Evolutionary conservation across 331 rosid genomes (phyloP).

Genomic region (Acacia concinna): DNA sequence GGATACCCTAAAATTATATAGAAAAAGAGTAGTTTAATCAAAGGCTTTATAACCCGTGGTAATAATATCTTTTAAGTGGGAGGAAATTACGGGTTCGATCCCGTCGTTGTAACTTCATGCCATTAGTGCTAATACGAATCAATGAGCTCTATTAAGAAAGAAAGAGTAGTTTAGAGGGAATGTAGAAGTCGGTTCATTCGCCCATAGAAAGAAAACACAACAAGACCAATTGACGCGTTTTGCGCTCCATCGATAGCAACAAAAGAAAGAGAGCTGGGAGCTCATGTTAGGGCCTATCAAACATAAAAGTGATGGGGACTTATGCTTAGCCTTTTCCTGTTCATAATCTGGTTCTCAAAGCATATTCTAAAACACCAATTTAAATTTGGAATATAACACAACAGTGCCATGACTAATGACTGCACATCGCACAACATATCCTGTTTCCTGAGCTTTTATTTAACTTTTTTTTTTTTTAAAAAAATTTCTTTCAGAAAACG

Average conservation of each 20-base stretch:
- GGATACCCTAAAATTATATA: too few species aligned
- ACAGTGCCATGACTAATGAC: not conserved
- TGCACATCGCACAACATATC: too few species aligned
- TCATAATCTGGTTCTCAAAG: not conserved
- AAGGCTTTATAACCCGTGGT: too few species aligned
- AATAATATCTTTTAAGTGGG: too few species aligned
- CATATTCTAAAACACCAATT: not conserved
- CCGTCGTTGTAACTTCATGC: too few species aligned
- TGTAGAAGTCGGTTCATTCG: not conserved
- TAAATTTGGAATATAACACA: not conserved
- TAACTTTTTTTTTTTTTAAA: too few species aligned
- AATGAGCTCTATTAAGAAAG: too few species aligned
- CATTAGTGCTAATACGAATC: too few species aligned
- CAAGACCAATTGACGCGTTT: not conserved
- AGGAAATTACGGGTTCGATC: too few species aligned
- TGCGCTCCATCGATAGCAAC: conserved; percentile 11
- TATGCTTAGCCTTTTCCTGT: not conserved
- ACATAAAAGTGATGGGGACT: not conserved
- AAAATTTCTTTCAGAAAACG: not conserved
- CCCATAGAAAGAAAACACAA: not conserved
- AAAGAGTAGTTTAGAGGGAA: not conserved
- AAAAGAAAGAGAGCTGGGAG: conserved; percentile 9
- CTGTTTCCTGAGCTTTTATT: not conserved
- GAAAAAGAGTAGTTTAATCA: too few species aligned
- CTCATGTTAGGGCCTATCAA: not conserved